phyloP scores from a whole-genome alignment of 495 filamentous ascomycete species.

The Aspergillus funiculosus region DNA sequence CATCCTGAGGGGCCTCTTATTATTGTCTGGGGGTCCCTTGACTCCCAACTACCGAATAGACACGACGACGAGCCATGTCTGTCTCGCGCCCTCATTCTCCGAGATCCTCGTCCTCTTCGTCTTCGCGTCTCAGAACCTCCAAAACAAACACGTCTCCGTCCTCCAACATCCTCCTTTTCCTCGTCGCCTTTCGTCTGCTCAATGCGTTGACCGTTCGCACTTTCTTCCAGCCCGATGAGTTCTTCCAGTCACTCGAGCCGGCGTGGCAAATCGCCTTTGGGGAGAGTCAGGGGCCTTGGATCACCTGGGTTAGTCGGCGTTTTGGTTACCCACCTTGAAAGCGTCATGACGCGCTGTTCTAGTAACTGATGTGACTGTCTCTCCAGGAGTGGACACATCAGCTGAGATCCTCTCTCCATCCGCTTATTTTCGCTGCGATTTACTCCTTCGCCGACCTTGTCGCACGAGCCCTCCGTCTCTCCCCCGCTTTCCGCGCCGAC shows the following conservation, averaged over 20 bases:
- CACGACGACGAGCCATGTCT: too few species aligned
- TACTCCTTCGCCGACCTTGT: conserved; percentile 59
- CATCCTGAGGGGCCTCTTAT: too few species aligned
- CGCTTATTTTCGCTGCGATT: conserved; percentile 69
- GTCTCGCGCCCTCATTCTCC: conserved; percentile 6
- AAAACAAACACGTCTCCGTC: conserved; percentile 13
- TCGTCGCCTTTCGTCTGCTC: conserved; percentile 71
- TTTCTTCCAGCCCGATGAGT: conserved; percentile 99
- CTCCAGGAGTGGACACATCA: conserved; percentile 87
- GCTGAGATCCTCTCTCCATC: conserved; percentile 89
- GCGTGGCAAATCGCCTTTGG: conserved; percentile 91
- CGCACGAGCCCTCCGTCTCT: conserved; percentile 45
- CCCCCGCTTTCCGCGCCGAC: conserved; percentile 48
- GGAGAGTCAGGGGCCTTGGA: conserved; percentile 68
- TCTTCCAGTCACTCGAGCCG: conserved; percentile 92
- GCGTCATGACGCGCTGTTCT: neutral
- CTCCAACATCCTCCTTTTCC: conserved; percentile 39
- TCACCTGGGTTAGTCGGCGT: conserved; percentile 85
- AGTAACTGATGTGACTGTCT: conserved; percentile 7
- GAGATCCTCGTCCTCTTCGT: neutral
- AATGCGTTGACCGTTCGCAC: conserved; percentile 81
- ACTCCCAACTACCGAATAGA: too few species aligned
- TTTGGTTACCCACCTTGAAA: conserved; percentile 1
- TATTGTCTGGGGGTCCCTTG: too few species aligned
- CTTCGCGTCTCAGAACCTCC: conserved; percentile 11